A percentile compares a stretch with the other conserved stretches of the same genome.
Conservation (phyloP, 2,329 filamentous ascomycete genomes). For the Taxawa tesnikishii region DNA sequence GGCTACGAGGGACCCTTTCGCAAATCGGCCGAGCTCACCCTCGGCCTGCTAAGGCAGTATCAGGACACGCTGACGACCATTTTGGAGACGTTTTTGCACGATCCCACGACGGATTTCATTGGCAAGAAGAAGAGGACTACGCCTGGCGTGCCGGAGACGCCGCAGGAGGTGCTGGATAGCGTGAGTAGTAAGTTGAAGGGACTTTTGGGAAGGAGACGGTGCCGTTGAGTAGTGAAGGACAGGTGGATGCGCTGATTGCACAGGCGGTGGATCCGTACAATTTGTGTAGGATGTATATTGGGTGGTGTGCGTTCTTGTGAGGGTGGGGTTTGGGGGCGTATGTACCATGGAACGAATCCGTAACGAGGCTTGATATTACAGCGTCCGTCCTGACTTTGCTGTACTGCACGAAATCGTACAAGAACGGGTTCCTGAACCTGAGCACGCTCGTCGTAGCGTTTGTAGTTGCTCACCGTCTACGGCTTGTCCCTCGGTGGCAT, state of each 20-base stretch:
- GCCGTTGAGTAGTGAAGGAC: constrained; percentile 85
- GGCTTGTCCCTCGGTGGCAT: too few species aligned
- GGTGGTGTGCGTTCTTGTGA: constrained; percentile 66
- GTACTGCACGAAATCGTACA: too few species aligned
- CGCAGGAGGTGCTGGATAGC: constrained; percentile 73
- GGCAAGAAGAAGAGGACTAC: constrained; percentile 50
- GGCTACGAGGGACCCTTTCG: constrained; percentile 87
- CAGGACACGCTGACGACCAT: constrained; percentile 97
- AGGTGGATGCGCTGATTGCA: constrained; percentile 89
- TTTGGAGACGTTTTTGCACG: constrained; percentile 91
- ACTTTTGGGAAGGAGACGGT: constrained; percentile 79
- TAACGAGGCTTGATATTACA: too few species aligned
- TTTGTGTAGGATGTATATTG: constrained; percentile 90
- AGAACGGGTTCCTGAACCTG: too few species aligned
- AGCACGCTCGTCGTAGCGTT: too few species aligned
- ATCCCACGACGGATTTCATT: constrained; percentile 88
- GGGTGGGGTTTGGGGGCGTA: neutral
- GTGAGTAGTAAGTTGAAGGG: constrained; percentile 81
- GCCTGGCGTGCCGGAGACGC: constrained; percentile 50
- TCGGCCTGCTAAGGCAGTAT: constrained; percentile 73
- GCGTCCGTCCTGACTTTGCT: too few species aligned
- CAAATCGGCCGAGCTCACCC: constrained; percentile 77
- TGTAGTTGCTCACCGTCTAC: too few species aligned
- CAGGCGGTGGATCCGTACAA: constrained; percentile 72
- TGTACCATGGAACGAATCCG: too few species aligned